Evolutionary conservation across 2,329 filamentous ascomycete genomes (phyloP).

Genomic region (Neurospora sp.): DNA sequence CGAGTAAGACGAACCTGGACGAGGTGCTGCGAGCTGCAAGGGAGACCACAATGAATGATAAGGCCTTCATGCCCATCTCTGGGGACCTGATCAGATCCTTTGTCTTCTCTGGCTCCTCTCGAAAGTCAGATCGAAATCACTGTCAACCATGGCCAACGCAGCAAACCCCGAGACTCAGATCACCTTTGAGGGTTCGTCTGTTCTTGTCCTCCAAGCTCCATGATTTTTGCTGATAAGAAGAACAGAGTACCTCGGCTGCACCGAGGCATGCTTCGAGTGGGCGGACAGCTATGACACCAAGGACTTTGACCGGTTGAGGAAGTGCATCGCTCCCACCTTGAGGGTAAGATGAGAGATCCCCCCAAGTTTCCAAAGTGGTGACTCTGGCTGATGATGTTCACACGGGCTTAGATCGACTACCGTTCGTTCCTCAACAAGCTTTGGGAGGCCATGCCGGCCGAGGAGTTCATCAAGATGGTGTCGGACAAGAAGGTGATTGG

Average conservation of each 20-base stretch:
- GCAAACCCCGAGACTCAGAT: conserved; percentile 11
- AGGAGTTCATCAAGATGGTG: conserved; percentile 52
- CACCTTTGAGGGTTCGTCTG: conserved; percentile 17
- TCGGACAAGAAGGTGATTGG: conserved; percentile 47
- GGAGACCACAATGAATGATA: not conserved
- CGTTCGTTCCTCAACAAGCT: conserved; percentile 49
- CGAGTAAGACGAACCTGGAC: not conserved
- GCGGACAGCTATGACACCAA: conserved; percentile 57
- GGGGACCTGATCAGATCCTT: not conserved
- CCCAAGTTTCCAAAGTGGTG: conserved; percentile 5
- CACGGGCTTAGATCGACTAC: conserved; percentile 53
- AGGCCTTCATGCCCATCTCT: not conserved
- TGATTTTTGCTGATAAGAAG: conserved; percentile 33
- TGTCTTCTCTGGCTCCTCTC: not conserved
- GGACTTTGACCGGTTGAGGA: conserved; percentile 50
- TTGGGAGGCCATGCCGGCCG: conserved; percentile 51
- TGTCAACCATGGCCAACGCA: not conserved
- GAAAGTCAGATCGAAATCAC: not conserved
- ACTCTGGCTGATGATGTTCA: conserved; percentile 3
- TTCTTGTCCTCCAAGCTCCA: not conserved
- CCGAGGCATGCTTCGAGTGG: conserved; percentile 47
- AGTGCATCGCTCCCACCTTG: conserved; percentile 52
- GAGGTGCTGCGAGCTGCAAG: not conserved
- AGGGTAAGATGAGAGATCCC: conserved; percentile 24
- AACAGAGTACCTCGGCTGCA: conserved; percentile 39